Evolutionary conservation across 2,329 filamentous ascomycete genomes (phyloP).

Genomic region (Colletotrichum sp.): DNA sequence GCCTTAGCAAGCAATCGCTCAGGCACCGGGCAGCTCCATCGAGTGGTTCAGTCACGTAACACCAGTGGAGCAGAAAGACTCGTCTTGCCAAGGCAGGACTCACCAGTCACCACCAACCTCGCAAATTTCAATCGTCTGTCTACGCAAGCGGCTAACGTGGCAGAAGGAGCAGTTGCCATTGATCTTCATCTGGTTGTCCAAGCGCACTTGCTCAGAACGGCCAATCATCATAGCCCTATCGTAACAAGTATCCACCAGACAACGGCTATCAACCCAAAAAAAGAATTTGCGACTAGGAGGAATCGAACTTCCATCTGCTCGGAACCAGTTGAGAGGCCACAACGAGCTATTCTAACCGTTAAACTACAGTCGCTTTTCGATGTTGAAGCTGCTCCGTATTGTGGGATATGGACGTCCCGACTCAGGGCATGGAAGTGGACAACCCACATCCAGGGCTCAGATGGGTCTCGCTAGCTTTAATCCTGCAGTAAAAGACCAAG

Average conservation of each 20-base stretch:
- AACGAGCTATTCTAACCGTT: slow-evolving; percentile 10
- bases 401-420: background rate
- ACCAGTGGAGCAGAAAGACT: background rate
- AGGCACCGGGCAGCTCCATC: background rate
- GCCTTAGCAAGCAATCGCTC: background rate
- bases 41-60: slow-evolving; percentile 4
- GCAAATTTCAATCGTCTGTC: background rate
- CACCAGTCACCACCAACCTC: background rate
- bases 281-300: background rate
- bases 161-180: background rate
- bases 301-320: slow-evolving; percentile 17
- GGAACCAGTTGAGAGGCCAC: slow-evolving; percentile 11
- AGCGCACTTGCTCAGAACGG: background rate
- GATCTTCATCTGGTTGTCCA: background rate
- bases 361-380: slow-evolving; percentile 5
- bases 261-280: background rate
- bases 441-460: background rate
- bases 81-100: background rate
- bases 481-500: background rate
- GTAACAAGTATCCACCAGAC: background rate
- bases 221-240: background rate
- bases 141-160: background rate
- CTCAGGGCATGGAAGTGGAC: background rate
- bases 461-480: background rate
- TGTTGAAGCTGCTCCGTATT: background rate